Conservation (phyloP, 106 monocot species). For the Phalaenopsis aphrodite region DNA sequence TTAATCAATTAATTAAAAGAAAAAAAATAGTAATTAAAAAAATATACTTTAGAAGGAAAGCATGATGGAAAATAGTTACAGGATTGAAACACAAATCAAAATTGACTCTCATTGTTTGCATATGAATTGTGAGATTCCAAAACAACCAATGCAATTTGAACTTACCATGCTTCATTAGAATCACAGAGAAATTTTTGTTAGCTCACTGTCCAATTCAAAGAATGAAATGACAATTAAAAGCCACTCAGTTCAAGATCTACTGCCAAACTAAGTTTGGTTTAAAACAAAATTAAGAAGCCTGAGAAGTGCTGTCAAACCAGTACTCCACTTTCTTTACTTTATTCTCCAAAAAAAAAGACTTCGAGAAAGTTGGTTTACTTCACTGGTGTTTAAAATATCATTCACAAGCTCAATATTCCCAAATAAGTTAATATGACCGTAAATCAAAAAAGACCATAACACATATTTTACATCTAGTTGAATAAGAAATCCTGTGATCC, state of each 20-base stretch:
- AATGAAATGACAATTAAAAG: neutral
- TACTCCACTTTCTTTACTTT: neutral
- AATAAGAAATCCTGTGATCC: neutral
- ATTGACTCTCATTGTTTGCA: neutral
- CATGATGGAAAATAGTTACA: neutral
- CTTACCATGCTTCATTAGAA: neutral
- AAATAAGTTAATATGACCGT: neutral
- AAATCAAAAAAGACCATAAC: neutral
- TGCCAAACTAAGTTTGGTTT: neutral
- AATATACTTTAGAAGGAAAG: neutral
- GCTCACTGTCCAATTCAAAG: neutral
- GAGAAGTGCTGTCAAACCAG: neutral
- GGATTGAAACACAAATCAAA: neutral
- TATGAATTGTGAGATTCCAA: neutral
- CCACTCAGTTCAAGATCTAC: neutral
- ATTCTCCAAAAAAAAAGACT: neutral
- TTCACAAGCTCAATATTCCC: neutral
- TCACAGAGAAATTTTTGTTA: neutral
- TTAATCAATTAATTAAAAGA: neutral
- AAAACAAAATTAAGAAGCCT: neutral
- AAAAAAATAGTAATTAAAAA: neutral
- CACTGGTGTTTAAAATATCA: neutral
- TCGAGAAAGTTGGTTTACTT: neutral
- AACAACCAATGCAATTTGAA: neutral
- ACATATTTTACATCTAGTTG: neutral